phyloP scores from a whole-genome alignment of 306 rosid species.

The Astragalus membranaceus region DNA sequence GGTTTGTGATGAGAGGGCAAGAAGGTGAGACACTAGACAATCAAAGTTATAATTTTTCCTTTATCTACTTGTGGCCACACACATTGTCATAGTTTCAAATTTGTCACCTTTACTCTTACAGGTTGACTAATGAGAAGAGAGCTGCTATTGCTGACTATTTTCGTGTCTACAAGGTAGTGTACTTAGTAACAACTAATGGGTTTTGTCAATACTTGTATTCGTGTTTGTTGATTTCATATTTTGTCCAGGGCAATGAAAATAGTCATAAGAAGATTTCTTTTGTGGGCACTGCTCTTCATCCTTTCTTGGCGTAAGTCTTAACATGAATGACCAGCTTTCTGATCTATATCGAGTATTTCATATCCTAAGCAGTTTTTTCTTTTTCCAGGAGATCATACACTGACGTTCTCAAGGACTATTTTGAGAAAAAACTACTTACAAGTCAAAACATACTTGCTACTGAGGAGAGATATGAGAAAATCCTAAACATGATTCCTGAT shows the following conservation, averaged over 20 bases:
- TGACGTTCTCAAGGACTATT: conserved; percentile 60
- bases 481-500: conserved; percentile 78
- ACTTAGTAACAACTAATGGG: background rate
- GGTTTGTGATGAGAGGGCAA: conserved; percentile 89
- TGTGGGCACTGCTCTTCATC: conserved; percentile 56
- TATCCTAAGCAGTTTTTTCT: conserved; percentile 20
- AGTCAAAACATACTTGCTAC: conserved; percentile 64
- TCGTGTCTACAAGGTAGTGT: conserved; percentile 71
- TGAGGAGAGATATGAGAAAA: conserved; percentile 79
- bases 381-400: conserved; percentile 68
- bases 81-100: background rate
- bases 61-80: background rate
- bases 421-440: conserved; percentile 60
- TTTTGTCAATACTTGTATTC: conserved; percentile 3
- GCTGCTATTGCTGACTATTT: conserved; percentile 79
- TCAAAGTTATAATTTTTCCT: background rate
- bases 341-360: conserved; percentile 17
- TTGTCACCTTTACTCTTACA: conserved; percentile 24
- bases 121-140: conserved; percentile 83
- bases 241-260: conserved; percentile 82
- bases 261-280: conserved; percentile 77
- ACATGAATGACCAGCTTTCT: conserved; percentile 3
- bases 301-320: conserved; percentile 69
- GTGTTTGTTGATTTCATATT: conserved; percentile 5
- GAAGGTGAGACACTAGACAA: conserved; percentile 45